Percentiles rank a stretch among this genome's conserved stretches.
Conservation (phyloP, 441 rosid species). For the Bocquillonia castaneifolia region DNA sequence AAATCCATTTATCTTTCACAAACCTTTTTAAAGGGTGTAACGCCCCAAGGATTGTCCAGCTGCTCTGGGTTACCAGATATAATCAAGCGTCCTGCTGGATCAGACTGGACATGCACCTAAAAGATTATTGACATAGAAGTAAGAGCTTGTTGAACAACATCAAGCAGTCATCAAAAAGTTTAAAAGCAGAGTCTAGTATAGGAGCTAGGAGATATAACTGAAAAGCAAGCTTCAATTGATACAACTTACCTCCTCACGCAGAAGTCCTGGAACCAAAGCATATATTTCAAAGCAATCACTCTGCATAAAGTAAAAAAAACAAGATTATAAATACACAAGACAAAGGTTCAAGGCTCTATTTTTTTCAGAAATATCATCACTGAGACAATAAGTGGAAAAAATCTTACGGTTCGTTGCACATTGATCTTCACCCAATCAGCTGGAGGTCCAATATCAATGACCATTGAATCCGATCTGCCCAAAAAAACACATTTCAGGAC, state of each 20-base stretch:
- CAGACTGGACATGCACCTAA: conserved; percentile 73
- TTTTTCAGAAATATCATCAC: not conserved
- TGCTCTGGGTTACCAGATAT: conserved; percentile 67
- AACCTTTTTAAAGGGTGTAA: conserved; percentile 68
- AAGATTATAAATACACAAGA: not conserved
- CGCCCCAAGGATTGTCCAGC: conserved; percentile 73
- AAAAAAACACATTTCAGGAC: conserved; percentile 20
- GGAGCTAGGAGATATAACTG: not conserved
- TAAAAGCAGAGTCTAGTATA: not conserved
- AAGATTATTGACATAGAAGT: not conserved
- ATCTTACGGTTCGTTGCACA: conserved; percentile 54
- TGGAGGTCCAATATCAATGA: conserved; percentile 58
- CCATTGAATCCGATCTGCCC: conserved; percentile 42
- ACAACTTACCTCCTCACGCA: conserved; percentile 56
- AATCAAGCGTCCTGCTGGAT: conserved; percentile 69
- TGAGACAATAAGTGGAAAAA: conserved; percentile 8
- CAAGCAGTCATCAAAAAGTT: not conserved
- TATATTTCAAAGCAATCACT: conserved; percentile 61
- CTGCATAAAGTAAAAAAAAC: conserved; percentile 25
- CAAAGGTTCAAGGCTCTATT: not conserved
- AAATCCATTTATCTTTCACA: conserved; percentile 11
- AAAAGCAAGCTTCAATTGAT: not conserved
- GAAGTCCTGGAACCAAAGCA: conserved; percentile 66
- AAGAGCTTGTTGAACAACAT: not conserved
- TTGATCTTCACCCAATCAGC: conserved; percentile 77